These are phyloP conservation scores for Fusarium tanahbumbuense DNA, from an alignment of 2,329 filamentous ascomycete species.

Conservation along the genomic window DNA sequence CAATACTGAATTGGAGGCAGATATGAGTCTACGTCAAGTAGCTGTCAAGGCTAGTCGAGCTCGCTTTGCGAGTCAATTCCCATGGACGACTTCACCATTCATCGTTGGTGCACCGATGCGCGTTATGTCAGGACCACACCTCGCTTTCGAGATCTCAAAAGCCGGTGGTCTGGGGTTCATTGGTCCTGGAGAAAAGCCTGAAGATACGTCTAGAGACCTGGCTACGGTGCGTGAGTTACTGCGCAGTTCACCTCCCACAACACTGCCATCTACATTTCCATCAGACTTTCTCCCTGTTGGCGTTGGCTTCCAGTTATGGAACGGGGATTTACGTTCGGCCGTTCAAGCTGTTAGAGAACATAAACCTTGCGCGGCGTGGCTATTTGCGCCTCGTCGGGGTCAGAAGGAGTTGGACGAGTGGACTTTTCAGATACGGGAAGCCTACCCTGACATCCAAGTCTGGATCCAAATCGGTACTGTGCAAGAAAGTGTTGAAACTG, in stretches of 20 bases:
- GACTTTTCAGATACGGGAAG: slow-evolving; percentile 57
- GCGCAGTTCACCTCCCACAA: slow-evolving; percentile 15
- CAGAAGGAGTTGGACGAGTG: slow-evolving; percentile 57
- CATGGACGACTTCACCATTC: slow-evolving; percentile 57
- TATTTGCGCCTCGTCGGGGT: slow-evolving; percentile 53
- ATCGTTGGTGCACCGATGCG: slow-evolving; percentile 77
- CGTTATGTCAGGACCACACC: slow-evolving; percentile 64
- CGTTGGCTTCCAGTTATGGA: slow-evolving; percentile 59
- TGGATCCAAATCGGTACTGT: slow-evolving; percentile 66
- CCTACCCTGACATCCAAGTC: slow-evolving; percentile 56
- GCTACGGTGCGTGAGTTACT: slow-evolving; percentile 44
- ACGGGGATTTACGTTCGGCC: slow-evolving; percentile 52
- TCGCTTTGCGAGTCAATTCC: slow-evolving; percentile 26
- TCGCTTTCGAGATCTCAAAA: slow-evolving; percentile 74
- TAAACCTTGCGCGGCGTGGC: slow-evolving; percentile 57
- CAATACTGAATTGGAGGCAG: not conserved
- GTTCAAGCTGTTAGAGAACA: slow-evolving; percentile 47
- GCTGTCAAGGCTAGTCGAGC: slow-evolving; percentile 1
- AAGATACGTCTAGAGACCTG: slow-evolving; percentile 48
- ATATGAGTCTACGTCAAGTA: slow-evolving; percentile 18
- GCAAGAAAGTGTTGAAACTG: slow-evolving; percentile 58
- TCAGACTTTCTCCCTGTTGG: slow-evolving; percentile 55
- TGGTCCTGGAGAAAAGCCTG: slow-evolving; percentile 53
- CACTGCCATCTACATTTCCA: slow-evolving; percentile 20
- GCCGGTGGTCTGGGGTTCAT: slow-evolving; percentile 74